These are phyloP conservation scores for Gautieria morchelliformis DNA, from an alignment of 768 basidiomycete genomes.

Conservation along the genomic window DNA sequence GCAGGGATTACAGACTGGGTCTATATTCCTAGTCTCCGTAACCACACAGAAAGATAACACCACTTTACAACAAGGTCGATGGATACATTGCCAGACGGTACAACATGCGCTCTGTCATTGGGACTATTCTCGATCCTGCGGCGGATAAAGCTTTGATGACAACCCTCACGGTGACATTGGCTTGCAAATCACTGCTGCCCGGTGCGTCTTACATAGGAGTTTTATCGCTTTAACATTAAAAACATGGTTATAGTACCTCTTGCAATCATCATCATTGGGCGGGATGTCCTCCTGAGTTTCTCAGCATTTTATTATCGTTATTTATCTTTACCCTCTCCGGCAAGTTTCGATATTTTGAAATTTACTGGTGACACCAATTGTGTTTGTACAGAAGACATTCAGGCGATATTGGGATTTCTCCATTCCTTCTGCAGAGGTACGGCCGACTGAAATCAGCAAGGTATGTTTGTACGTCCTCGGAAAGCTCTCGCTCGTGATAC, in stretches of 20 bases:
- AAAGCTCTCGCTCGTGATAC: not conserved
- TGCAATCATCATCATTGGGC: slow-evolving; percentile 76
- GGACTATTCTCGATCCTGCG: slow-evolving; percentile 92
- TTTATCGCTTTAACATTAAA: not conserved
- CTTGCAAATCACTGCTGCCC: slow-evolving; percentile 77
- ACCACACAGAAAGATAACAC: slow-evolving; percentile 7
- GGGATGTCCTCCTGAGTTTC: slow-evolving; percentile 77
- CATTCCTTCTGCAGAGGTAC: slow-evolving; percentile 90
- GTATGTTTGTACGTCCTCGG: slow-evolving; percentile 25
- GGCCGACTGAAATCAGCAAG: slow-evolving; percentile 91
- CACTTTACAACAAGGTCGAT: slow-evolving; percentile 52
- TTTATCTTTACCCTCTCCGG: slow-evolving; percentile 78
- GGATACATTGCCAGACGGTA: slow-evolving; percentile 83
- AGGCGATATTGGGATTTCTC: slow-evolving; percentile 93
- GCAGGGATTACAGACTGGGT: slow-evolving; percentile 93
- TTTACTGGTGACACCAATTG: not conserved
- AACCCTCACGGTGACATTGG: slow-evolving; percentile 78
- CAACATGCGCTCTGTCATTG: slow-evolving; percentile 85
- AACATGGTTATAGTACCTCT: slow-evolving; percentile 55
- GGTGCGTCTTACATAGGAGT: slow-evolving; percentile 35
- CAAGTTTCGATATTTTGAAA: slow-evolving; percentile 29
- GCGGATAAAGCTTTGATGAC: slow-evolving; percentile 97
- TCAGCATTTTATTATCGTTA: slow-evolving; percentile 93
- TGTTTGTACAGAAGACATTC: slow-evolving; percentile 66
- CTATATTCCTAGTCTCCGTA: slow-evolving; percentile 6